Conservation (phyloP, 345 rosid genomes). For the Populus deltoides region DNA sequence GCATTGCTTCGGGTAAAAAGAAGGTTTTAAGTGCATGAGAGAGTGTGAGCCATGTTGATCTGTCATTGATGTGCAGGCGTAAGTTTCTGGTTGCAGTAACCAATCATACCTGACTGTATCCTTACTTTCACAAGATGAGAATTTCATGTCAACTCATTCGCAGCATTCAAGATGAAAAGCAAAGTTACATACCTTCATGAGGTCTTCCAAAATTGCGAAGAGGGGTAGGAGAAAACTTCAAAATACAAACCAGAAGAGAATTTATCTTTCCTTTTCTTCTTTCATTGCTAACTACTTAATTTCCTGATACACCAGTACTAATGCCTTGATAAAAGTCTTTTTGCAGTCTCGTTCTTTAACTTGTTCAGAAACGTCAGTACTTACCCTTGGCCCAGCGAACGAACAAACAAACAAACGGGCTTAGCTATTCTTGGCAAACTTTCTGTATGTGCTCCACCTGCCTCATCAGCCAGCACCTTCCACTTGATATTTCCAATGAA, state of each 20-base stretch:
- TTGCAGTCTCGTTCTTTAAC: too few species aligned
- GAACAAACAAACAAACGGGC: too few species aligned
- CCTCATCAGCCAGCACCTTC: neutral
- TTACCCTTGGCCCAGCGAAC: too few species aligned
- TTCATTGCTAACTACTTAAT: neutral
- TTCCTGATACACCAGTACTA: neutral
- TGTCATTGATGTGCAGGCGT: neutral
- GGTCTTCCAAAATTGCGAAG: neutral
- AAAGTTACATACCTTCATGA: neutral
- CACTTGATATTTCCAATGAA: neutral
- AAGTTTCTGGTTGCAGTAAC: neutral
- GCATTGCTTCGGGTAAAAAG: neutral
- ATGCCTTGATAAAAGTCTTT: too few species aligned
- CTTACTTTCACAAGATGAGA: neutral
- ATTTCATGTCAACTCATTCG: neutral
- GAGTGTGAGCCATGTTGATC: neutral
- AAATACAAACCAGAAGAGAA: neutral
- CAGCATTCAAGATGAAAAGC: neutral
- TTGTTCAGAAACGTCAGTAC: too few species aligned
- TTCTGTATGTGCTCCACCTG: neutral
- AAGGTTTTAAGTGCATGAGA: neutral
- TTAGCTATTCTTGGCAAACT: neutral
- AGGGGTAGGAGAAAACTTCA: neutral
- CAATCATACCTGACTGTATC: neutral
- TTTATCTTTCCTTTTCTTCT: neutral